Conservation (phyloP, 1,284 basidiomycete genomes). For the Puccinia horiana region DNA sequence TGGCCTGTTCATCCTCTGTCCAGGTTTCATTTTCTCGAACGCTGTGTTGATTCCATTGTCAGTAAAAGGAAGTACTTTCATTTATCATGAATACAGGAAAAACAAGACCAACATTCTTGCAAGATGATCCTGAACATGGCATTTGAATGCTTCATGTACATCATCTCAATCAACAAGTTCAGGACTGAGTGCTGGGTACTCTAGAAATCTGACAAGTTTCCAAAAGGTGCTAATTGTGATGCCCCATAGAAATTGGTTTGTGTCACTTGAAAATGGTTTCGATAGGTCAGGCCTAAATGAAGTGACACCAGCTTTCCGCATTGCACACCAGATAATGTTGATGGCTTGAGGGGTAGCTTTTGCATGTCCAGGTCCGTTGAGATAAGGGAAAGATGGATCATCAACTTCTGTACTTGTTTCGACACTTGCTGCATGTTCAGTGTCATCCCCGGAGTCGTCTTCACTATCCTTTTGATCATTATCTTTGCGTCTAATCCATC, state of each 20-base stretch:
- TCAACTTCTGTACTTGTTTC: too few relatives aligned
- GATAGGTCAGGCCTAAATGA: slow-evolving; percentile 14
- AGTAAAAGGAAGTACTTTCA: too few relatives aligned
- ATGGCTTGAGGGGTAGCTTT: not conserved
- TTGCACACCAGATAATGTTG: not conserved
- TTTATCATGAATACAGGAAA: too few relatives aligned
- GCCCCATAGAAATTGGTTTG: not conserved
- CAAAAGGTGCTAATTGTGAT: not conserved
- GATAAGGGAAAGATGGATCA: slow-evolving; percentile 24
- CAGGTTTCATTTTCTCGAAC: not conserved
- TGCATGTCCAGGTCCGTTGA: slow-evolving; percentile 1
- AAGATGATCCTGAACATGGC: too few relatives aligned
- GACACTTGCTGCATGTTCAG: too few relatives aligned
- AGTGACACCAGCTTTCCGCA: not conserved
- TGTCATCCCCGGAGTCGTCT: too few relatives aligned
- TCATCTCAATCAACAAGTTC: too few relatives aligned
- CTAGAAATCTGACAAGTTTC: not conserved
- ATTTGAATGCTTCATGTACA: too few relatives aligned
- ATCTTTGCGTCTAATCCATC: too few relatives aligned
- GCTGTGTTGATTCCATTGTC: not conserved
- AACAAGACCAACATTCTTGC: too few relatives aligned
- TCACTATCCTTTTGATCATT: too few relatives aligned
- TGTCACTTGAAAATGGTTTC: not conserved
- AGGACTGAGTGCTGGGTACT: not conserved
- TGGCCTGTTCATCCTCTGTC: not conserved